These are phyloP conservation scores for Celoporthe dispersa DNA, from an alignment of 2,329 filamentous ascomycete species.

Conservation along the genomic window DNA sequence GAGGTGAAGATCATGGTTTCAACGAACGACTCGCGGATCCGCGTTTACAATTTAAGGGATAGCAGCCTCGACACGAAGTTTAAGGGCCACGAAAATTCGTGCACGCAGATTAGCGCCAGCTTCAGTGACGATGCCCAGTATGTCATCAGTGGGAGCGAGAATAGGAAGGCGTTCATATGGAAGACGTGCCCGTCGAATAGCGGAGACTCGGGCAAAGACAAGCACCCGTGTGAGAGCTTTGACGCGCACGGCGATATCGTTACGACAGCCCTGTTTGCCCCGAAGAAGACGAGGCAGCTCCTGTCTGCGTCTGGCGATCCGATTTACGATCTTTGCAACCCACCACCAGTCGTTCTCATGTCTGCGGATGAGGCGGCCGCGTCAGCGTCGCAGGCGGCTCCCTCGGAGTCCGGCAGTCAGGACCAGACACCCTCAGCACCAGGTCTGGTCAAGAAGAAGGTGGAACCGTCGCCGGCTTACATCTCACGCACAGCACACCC, in stretches of 20 bases:
- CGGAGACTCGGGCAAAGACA: conserved; percentile 63
- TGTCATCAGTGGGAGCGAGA: conserved; percentile 91
- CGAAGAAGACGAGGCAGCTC: conserved; percentile 74
- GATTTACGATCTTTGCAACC: conserved; percentile 95
- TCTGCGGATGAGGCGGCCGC: conserved; percentile 66
- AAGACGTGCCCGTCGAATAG: conserved; percentile 48
- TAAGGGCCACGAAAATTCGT: conserved; percentile 86
- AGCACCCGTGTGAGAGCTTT: conserved; percentile 84
- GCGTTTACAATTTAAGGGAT: conserved; percentile 86
- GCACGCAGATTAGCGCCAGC: conserved; percentile 85
- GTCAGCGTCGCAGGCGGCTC: conserved; percentile 41
- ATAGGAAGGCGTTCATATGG: conserved; percentile 91
- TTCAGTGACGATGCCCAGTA: conserved; percentile 88
- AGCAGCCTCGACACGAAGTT: conserved; percentile 88
- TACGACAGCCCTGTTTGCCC: conserved; percentile 86
- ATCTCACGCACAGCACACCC: conserved; percentile 74
- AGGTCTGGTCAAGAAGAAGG: conserved; percentile 46
- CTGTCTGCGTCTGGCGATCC: conserved; percentile 85
- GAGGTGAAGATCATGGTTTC: conserved; percentile 86
- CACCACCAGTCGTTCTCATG: conserved; percentile 82
- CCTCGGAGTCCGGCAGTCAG: conserved; percentile 25
- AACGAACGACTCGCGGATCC: conserved; percentile 91
- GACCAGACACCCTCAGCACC: conserved; percentile 29
- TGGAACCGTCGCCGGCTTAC: conserved; percentile 77
- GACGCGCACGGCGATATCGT: conserved; percentile 89